Percentiles rank a stretch among this genome's conserved stretches.
These are phyloP conservation scores for Protostelium mycophagum DNA, from an alignment of 78 protist genomes.

Conservation along the genomic window DNA sequence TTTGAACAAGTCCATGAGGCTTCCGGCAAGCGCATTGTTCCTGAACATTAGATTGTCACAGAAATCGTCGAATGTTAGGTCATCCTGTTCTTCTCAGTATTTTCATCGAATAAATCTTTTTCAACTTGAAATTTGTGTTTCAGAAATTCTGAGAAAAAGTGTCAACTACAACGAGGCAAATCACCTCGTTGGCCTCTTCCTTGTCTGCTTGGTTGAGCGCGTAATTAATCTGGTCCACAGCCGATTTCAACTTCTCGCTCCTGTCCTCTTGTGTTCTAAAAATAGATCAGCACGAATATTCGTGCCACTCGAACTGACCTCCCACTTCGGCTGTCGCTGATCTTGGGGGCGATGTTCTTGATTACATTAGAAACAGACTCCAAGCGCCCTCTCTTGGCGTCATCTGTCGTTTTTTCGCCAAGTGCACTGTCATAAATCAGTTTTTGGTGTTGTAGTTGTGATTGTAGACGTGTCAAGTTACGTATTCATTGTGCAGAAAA, in stretches of 20 bases:
- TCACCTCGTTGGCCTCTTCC: not conserved
- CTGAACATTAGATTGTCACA: not conserved
- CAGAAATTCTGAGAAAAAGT: no score
- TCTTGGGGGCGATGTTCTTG: not conserved
- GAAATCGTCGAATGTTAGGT: not conserved
- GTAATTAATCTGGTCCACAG: not conserved
- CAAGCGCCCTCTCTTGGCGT: not conserved
- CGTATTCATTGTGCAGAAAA: no score
- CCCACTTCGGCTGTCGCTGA: not conserved
- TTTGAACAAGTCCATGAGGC: not conserved
- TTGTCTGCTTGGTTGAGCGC: not conserved
- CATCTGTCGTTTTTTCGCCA: not conserved
- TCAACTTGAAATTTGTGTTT: no score
- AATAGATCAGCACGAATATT: not conserved
- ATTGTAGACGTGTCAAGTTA: no score
- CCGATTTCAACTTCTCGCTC: not conserved
- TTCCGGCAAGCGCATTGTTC: not conserved
- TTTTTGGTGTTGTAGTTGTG: no score
- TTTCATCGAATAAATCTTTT: no score
- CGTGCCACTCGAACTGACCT: not conserved
- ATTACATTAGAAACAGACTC: not conserved
- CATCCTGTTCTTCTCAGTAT: not conserved
- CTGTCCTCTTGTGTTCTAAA: not conserved
- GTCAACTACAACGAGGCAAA: not conserved
- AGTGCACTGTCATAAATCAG: not conserved